These are phyloP conservation scores for Lachancea waltii DNA, from an alignment of 805 yeast species.

Conservation along the genomic window DNA sequence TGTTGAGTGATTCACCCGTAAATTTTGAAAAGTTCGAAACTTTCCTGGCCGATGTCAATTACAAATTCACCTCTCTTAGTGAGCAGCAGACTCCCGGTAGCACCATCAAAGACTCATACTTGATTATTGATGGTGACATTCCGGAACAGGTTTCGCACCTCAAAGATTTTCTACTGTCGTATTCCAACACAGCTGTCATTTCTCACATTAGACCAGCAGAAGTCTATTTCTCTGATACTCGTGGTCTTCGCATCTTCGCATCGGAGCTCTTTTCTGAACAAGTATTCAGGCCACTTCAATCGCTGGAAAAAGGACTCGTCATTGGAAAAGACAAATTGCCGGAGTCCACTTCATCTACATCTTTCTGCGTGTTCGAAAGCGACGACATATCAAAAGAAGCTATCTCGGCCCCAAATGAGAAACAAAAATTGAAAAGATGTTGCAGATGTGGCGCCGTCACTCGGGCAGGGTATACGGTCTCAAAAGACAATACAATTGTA, in stretches of 20 bases:
- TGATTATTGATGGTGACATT: conserved; percentile 56
- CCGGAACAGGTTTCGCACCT: conserved; percentile 37
- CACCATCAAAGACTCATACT: conserved; percentile 30
- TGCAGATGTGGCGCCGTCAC: conserved; percentile 49
- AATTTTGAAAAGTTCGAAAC: conserved; percentile 52
- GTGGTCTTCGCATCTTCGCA: conserved; percentile 26
- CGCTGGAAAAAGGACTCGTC: conserved; percentile 32
- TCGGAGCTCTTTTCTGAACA: conserved; percentile 28
- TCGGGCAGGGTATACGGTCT: conserved; percentile 30
- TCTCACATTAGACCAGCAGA: conserved; percentile 27
- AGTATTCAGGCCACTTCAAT: conserved; percentile 34
- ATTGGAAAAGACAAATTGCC: conserved; percentile 39
- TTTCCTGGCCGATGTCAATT: conserved; percentile 52
- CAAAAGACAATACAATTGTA: conserved; percentile 30
- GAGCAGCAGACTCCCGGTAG: conserved; percentile 19
- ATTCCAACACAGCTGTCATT: conserved; percentile 25
- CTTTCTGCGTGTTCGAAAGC: conserved; percentile 32
- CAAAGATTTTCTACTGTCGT: conserved; percentile 25
- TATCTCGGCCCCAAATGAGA: conserved; percentile 16
- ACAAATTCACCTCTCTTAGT: conserved; percentile 24
- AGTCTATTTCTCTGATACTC: conserved; percentile 29
- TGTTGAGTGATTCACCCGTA: conserved; percentile 42
- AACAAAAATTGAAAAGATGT: conserved; percentile 38
- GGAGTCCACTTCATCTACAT: conserved; percentile 17
- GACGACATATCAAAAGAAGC: conserved; percentile 32